These are phyloP conservation scores for Ustilago crameri DNA, from an alignment of 1,284 basidiomycete species.

Conservation along the genomic window DNA sequence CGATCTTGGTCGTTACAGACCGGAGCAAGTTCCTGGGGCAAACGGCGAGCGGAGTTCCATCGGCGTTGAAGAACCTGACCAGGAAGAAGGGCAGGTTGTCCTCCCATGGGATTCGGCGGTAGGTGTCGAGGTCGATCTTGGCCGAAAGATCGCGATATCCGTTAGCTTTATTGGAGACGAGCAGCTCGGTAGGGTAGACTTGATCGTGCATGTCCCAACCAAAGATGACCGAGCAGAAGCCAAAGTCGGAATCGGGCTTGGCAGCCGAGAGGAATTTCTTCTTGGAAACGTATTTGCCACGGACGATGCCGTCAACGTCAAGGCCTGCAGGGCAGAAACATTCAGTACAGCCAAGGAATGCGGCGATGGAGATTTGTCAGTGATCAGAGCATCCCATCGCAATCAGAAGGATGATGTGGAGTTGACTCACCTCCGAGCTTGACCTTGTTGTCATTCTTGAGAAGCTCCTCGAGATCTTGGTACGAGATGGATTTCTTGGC, in stretches of 20 bases:
- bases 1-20: slow-evolving; percentile 72
- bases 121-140: slow-evolving; percentile 81
- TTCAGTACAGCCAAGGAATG: slow-evolving; percentile 7
- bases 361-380: not conserved
- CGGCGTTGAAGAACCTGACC: slow-evolving; percentile 82
- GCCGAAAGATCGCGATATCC: slow-evolving; percentile 91
- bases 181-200: slow-evolving; percentile 80
- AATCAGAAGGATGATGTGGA: not conserved
- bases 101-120: slow-evolving; percentile 90
- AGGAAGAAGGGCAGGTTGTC: slow-evolving; percentile 91
- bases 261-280: slow-evolving; percentile 88
- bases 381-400: not conserved
- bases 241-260: slow-evolving; percentile 75
- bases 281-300: slow-evolving; percentile 95
- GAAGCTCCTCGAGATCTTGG: slow-evolving; percentile 57
- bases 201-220: slow-evolving; percentile 50
- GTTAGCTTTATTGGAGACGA: slow-evolving; percentile 88
- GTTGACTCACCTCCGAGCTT: slow-evolving; percentile 76
- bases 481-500: slow-evolving; percentile 33
- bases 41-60: slow-evolving; percentile 73
- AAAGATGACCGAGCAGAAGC: slow-evolving; percentile 58
- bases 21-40: slow-evolving; percentile 87
- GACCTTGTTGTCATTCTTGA: slow-evolving; percentile 81
- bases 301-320: slow-evolving; percentile 81
- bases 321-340: slow-evolving; percentile 46